These are phyloP conservation scores for Malus asiatica DNA, from an alignment of 306 rosid species.

Conservation along the genomic window DNA sequence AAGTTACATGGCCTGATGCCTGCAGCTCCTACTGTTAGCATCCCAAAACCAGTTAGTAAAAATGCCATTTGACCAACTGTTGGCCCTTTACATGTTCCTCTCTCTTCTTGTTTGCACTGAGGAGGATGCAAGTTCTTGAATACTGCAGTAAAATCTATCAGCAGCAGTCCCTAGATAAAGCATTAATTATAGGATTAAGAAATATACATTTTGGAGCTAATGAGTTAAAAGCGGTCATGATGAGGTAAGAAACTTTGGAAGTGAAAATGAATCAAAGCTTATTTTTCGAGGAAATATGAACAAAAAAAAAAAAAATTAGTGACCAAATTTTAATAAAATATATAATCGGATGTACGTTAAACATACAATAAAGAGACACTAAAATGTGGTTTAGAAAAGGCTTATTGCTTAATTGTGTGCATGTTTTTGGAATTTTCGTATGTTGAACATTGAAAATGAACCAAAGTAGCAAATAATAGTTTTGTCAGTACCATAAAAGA, in stretches of 20 bases:
- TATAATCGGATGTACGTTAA: background rate
- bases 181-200: slow-evolving; percentile 17
- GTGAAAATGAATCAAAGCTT: background rate
- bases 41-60: slow-evolving; percentile 44
- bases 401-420: background rate
- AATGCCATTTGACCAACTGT: slow-evolving; percentile 62
- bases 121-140: slow-evolving; percentile 73
- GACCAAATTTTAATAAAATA: background rate
- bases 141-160: slow-evolving; percentile 65
- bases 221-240: background rate
- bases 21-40: slow-evolving; percentile 63
- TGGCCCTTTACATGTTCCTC: slow-evolving; percentile 45
- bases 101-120: slow-evolving; percentile 34
- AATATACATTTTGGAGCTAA: background rate
- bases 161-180: slow-evolving; percentile 46
- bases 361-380: background rate
- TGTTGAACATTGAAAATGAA: background rate
- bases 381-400: background rate
- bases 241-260: background rate
- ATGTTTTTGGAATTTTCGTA: background rate
- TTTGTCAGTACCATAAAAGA: slow-evolving; percentile 52
- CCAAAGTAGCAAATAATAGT: background rate
- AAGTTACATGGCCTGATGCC: slow-evolving; percentile 82
- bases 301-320: no score
- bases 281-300: background rate